Conservation (phyloP, 306 rosid species). For the Prunus mume region DNA sequence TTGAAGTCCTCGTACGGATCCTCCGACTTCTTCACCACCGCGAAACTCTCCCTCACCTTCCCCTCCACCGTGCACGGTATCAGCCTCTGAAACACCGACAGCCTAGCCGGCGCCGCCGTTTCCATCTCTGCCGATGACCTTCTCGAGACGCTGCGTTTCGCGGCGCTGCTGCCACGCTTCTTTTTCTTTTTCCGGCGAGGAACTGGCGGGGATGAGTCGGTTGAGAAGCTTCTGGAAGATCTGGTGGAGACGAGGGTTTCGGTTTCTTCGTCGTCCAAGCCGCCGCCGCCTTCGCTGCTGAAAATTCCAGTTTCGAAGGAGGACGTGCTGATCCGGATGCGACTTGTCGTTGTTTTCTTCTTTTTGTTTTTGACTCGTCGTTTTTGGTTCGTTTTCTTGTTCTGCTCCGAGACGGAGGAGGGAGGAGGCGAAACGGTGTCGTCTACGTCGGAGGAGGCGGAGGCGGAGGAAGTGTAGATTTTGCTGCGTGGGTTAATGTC, state of each 20-base stretch:
- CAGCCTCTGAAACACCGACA: slow-evolving; percentile 54
- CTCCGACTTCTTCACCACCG: slow-evolving; percentile 59
- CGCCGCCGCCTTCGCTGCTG: slow-evolving; percentile 37
- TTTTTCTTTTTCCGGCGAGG: slow-evolving; percentile 15
- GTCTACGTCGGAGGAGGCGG: slow-evolving; percentile 19
- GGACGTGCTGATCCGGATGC: slow-evolving; percentile 52
- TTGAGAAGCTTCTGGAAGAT: slow-evolving; percentile 52
- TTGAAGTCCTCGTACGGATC: slow-evolving; percentile 58
- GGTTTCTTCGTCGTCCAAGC: slow-evolving; percentile 45
- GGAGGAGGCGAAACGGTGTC: slow-evolving; percentile 28
- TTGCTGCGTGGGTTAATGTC: slow-evolving; percentile 38
- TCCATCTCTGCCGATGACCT: neutral
- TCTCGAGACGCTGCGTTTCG: slow-evolving; percentile 25
- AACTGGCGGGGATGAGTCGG: slow-evolving; percentile 24
- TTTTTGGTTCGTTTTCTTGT: slow-evolving; percentile 20
- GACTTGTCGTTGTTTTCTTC: slow-evolving; percentile 23
- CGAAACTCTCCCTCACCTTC: slow-evolving; percentile 54
- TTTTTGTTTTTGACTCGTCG: slow-evolving; percentile 29
- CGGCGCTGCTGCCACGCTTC: slow-evolving; percentile 9
- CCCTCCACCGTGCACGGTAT: slow-evolving; percentile 56
- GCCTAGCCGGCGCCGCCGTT: slow-evolving; percentile 46
- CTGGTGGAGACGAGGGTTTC: slow-evolving; percentile 48
- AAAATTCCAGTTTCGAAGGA: slow-evolving; percentile 49
- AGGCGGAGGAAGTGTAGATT: slow-evolving; percentile 47
- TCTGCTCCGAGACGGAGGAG: slow-evolving; percentile 21